Percentiles rank a stretch among this genome's conserved stretches.
Evolutionary conservation across 108 stramenopile species (phyloP).

Genomic region (Cyclotella atomus): DNA sequence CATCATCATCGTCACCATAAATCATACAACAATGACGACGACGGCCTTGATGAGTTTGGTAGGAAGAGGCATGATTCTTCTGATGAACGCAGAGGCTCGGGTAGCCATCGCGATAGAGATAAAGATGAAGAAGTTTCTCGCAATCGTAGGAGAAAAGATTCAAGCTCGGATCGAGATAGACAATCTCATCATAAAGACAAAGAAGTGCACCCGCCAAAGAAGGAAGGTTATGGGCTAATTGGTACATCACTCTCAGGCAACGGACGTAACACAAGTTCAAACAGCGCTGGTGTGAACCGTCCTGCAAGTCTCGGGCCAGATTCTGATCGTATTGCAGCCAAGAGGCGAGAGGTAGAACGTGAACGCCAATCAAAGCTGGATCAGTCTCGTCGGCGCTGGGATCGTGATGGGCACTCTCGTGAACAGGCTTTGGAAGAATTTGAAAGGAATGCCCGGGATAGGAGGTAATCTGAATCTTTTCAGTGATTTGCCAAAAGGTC

Average conservation of each 20-base stretch:
- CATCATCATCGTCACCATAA: constrained; percentile 27
- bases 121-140: neutral
- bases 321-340: constrained; percentile 55
- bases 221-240: constrained; percentile 64
- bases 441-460: constrained; percentile 8
- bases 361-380: constrained; percentile 31
- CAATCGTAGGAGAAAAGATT: no score
- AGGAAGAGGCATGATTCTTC: neutral
- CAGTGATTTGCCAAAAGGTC: no score
- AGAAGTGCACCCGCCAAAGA: constrained; percentile 24
- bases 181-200: no score
- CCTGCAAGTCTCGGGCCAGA: constrained; percentile 64
- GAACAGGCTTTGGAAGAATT: constrained; percentile 16
- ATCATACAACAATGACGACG: constrained; percentile 7
- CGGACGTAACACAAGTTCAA: neutral
- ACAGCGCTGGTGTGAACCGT: neutral
- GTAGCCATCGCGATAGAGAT: neutral
- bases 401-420: neutral
- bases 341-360: constrained; percentile 53
- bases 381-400: neutral
- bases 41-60: neutral
- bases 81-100: neutral
- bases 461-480: neutral
- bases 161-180: neutral
- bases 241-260: constrained; percentile 28